Evolutionary conservation across 345 rosid species (phyloP).

Genomic region (Adansonia digitata): DNA sequence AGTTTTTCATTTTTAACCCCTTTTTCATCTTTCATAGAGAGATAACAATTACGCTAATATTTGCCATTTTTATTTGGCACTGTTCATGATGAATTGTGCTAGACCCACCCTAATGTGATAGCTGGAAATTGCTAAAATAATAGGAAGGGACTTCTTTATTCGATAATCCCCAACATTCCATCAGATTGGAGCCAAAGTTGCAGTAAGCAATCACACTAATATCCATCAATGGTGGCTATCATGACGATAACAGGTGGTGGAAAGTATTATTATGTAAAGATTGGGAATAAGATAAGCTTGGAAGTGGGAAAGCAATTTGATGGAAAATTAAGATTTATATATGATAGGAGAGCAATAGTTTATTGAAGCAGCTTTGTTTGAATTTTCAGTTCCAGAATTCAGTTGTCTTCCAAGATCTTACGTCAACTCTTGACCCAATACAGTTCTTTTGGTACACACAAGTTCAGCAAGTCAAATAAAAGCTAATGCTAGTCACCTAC

Average conservation of each 20-base stretch:
- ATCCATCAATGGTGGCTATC: not conserved
- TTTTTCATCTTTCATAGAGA: no score
- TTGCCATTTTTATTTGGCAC: not conserved
- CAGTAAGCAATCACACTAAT: not conserved
- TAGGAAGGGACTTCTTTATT: no score
- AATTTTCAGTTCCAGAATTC: not conserved
- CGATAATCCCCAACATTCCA: not conserved
- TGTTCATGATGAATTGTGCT: not conserved
- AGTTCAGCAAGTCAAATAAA: not conserved
- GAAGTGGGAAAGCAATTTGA: not conserved
- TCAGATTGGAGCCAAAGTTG: not conserved
- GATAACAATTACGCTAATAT: no score
- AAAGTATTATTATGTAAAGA: not conserved
- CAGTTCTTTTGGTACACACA: not conserved
- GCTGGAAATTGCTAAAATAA: constrained; percentile 2
- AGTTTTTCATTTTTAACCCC: no score
- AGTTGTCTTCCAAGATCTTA: not conserved
- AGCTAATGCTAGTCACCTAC: not conserved
- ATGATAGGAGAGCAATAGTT: no score
- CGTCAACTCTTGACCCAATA: not conserved
- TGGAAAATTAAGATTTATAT: not conserved
- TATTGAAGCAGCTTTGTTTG: not conserved
- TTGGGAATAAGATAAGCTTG: not conserved
- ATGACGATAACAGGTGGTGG: not conserved
- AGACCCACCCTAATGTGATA: not conserved